A percentile compares a stretch with the other conserved stretches of the same genome.
Evolutionary conservation across 768 basidiomycete genomes (phyloP).

Genomic region (Phaeolepiota aurea): DNA sequence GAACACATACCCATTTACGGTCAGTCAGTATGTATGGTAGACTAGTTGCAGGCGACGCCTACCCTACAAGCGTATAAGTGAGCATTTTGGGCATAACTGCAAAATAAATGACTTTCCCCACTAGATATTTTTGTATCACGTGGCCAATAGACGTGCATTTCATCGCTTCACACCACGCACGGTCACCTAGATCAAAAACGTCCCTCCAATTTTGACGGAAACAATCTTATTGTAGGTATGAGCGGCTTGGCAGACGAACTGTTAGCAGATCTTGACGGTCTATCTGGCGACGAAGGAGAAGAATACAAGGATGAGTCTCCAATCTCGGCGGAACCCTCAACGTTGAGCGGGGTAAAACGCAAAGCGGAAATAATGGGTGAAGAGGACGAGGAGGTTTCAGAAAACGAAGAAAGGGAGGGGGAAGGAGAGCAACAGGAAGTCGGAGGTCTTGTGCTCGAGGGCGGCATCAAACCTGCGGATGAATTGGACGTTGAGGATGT

Average conservation of each 20-base stretch:
- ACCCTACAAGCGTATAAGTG: too few relatives aligned
- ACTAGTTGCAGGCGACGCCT: too few relatives aligned
- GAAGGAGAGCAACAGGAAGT: slow-evolving; percentile 36
- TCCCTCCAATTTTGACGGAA: too few relatives aligned
- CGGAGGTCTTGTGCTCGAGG: slow-evolving; percentile 66
- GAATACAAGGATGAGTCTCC: slow-evolving; percentile 24
- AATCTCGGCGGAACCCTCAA: slow-evolving; percentile 12
- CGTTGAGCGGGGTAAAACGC: slow-evolving; percentile 44
- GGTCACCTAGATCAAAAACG: too few relatives aligned
- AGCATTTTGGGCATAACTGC: too few relatives aligned
- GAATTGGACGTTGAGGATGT: slow-evolving; percentile 94
- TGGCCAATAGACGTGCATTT: too few relatives aligned
- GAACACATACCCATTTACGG: too few relatives aligned
- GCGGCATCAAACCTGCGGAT: slow-evolving; percentile 89
- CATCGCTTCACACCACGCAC: too few relatives aligned
- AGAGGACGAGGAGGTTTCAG: slow-evolving; percentile 11
- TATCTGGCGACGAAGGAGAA: slow-evolving; percentile 61
- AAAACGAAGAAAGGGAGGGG: slow-evolving; percentile 36
- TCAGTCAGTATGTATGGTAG: too few relatives aligned
- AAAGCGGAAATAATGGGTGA: slow-evolving; percentile 37
- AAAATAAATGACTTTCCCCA: too few relatives aligned
- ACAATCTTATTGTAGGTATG: too few relatives aligned
- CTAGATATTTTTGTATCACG: too few relatives aligned
- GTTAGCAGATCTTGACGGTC: slow-evolving; percentile 83
- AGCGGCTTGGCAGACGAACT: slow-evolving; percentile 87